Evolutionary conservation across 1,284 basidiomycete genomes (phyloP), one percentile per base, ranked within the genome.

Genomic region (Volvariella surrecta): DNA sequence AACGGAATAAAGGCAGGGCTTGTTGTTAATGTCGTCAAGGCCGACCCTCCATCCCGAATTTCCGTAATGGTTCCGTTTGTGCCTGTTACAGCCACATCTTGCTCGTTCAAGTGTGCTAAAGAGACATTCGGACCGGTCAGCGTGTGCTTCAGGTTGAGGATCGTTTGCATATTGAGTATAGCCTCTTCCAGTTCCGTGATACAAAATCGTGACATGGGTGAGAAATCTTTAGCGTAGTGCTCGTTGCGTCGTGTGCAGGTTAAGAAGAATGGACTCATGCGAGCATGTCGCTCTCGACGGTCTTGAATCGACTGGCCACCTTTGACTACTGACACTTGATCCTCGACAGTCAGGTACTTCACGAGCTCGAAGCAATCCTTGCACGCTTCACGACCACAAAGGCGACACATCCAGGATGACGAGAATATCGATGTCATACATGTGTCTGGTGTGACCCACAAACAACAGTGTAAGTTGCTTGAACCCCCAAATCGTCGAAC

Each of bases 381-480:
- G 57, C 93, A 97, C 13, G 87, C 82, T 61, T 96, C 94, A 11
- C 89, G 79, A 1, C 91, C 93, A 59, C 93, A 97, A n/a, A 75
- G 58, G 7, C 79, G 72, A 60, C 93, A 97, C 73, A 93, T 86
- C 79, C 84, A 96, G 46, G 80, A 88, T 45, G 82, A 82, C 4
- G 84, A 84, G 60, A 96, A 95, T 47, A 97, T 80, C 11, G 89
- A 91, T 2, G 90, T 92, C 66, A 88, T 84, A 60, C 94, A 97
- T 2, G 86, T 90, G 62, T 97, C 91, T 91, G 54, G 32, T 37
- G 42, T 9, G 13, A 42, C n/a, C 18, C 20, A 21, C 24, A 35
- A 35, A 43, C 42, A 44, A 46, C 13, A 44, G 16, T 16, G 15
- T 11, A 10, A 43, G 44, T 24, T 46, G 44, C 38, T 39, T 34